phyloP scores from a whole-genome alignment of 1,284 basidiomycete genomes.

The Volvariella surrecta region DNA sequence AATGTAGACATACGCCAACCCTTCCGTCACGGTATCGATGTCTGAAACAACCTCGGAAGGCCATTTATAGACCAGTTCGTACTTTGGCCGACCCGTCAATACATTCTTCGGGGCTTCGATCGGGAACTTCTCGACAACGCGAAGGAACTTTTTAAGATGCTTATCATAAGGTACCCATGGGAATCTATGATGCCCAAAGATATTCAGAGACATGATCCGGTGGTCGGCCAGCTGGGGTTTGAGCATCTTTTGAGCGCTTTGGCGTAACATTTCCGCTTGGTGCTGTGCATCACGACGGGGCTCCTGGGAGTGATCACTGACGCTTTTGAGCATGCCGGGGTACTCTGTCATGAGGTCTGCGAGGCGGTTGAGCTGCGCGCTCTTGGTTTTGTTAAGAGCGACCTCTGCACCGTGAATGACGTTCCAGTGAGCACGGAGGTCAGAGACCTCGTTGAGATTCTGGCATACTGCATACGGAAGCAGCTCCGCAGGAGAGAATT shows the following conservation, averaged over 20 bases:
- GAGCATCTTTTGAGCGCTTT: conserved; percentile 9
- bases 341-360: conserved; percentile 12
- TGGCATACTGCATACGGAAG: neutral
- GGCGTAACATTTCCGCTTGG: conserved; percentile 8
- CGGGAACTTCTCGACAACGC: conserved; percentile 12
- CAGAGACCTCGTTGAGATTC: neutral
- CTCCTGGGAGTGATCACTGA: conserved; percentile 13
- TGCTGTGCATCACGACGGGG: conserved; percentile 12
- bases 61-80: neutral
- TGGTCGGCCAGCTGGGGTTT: conserved; percentile 8
- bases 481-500: neutral
- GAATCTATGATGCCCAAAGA: conserved; percentile 13
- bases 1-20: conserved; percentile 9
- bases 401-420: conserved; percentile 6
- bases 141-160: conserved; percentile 14
- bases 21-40: conserved; percentile 8
- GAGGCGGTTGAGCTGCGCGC: conserved; percentile 14
- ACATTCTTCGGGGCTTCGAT: conserved; percentile 1
- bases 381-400: conserved; percentile 10
- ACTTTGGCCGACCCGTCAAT: neutral
- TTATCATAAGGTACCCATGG: conserved; percentile 15
- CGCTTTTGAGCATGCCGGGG: conserved; percentile 10
- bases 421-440: conserved; percentile 2
- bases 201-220: conserved; percentile 8
- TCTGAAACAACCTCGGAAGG: conserved; percentile 5